phyloP scores from a whole-genome alignment of 352 stramenopile genomes.

The Globisporangium paddicum region DNA sequence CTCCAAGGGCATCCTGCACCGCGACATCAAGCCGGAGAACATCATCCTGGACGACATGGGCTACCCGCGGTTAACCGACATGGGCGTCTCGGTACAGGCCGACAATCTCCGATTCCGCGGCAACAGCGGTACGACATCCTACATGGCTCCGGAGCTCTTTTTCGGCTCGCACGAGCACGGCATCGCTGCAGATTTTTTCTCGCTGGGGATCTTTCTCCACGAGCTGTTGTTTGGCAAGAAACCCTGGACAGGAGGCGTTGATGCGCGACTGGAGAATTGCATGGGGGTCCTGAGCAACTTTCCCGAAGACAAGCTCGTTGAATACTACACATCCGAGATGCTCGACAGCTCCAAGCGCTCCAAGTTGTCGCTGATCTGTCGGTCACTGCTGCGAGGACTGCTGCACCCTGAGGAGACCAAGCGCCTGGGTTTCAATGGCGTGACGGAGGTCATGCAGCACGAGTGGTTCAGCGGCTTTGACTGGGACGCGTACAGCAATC shows the following conservation, averaged over 20 bases:
- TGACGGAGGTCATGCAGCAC: constrained; percentile 44
- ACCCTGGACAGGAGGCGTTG: constrained; percentile 34
- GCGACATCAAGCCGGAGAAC: constrained; percentile 85
- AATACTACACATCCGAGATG: constrained; percentile 54
- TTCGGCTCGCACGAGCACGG: constrained; percentile 46
- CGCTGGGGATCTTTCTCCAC: constrained; percentile 47
- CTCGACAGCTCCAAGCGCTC: constrained; percentile 22
- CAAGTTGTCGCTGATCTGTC: constrained; percentile 23
- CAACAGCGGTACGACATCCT: constrained; percentile 57
- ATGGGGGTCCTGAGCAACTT: constrained; percentile 24
- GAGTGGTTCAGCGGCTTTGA: constrained; percentile 54
- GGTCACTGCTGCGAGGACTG: constrained; percentile 41
- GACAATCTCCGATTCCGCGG: constrained; percentile 35
- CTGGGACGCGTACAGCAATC: constrained; percentile 38
- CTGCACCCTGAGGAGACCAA: constrained; percentile 41
- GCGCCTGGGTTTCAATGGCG: constrained; percentile 32
- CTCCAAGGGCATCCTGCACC: constrained; percentile 57
- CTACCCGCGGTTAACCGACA: constrained; percentile 65
- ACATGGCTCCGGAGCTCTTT: constrained; percentile 78
- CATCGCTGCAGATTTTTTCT: constrained; percentile 55
- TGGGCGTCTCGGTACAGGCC: constrained; percentile 64
- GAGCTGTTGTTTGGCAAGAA: constrained; percentile 46
- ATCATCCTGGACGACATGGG: constrained; percentile 79
- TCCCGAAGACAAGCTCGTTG: constrained; percentile 18
- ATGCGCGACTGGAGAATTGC: constrained; percentile 28